A percentile compares a stretch with the other conserved stretches of the same genome.
phyloP scores from a whole-genome alignment of 2,329 filamentous ascomycete species.

The Fusarium duplospermum region DNA sequence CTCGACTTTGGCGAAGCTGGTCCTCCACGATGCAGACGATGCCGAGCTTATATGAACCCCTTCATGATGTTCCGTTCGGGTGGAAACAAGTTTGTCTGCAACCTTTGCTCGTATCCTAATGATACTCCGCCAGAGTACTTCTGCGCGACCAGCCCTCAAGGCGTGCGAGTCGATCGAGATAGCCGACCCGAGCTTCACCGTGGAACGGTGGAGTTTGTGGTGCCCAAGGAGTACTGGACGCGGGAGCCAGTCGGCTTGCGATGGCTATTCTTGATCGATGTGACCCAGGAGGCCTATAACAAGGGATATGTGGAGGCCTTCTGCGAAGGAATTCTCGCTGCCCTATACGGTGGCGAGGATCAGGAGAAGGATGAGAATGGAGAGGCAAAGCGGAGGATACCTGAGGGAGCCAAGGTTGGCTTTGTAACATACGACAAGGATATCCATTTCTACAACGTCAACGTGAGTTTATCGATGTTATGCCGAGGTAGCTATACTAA shows the following conservation, averaged over 20 bases:
- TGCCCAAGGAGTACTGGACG: slow-evolving; percentile 99
- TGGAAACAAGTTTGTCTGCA: slow-evolving; percentile 97
- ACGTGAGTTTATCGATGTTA: slow-evolving; percentile 63
- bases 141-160: slow-evolving; percentile 87
- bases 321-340: slow-evolving; percentile 86
- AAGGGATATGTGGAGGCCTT: slow-evolving; percentile 91
- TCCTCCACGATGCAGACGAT: slow-evolving; percentile 90
- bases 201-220: slow-evolving; percentile 94
- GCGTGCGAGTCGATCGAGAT: slow-evolving; percentile 86
- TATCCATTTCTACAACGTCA: slow-evolving; percentile 97
- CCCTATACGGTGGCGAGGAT: slow-evolving; percentile 80
- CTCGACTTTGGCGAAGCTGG: slow-evolving; percentile 94
- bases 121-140: slow-evolving; percentile 95
- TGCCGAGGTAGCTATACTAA: slow-evolving; percentile 22
- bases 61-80: slow-evolving; percentile 98
- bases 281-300: slow-evolving; percentile 90
- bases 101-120: slow-evolving; percentile 97
- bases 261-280: slow-evolving; percentile 93
- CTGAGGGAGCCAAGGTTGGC: slow-evolving; percentile 85
- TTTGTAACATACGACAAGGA: slow-evolving; percentile 98
- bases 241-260: slow-evolving; percentile 89
- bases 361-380: slow-evolving; percentile 62
- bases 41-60: slow-evolving; percentile 96
- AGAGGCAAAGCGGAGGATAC: slow-evolving; percentile 69
- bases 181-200: slow-evolving; percentile 89